Percentiles rank a stretch among this genome's conserved stretches.
phyloP scores from a whole-genome alignment of 2,329 filamentous ascomycete genomes.

The Pseudocercospora cruenta region DNA sequence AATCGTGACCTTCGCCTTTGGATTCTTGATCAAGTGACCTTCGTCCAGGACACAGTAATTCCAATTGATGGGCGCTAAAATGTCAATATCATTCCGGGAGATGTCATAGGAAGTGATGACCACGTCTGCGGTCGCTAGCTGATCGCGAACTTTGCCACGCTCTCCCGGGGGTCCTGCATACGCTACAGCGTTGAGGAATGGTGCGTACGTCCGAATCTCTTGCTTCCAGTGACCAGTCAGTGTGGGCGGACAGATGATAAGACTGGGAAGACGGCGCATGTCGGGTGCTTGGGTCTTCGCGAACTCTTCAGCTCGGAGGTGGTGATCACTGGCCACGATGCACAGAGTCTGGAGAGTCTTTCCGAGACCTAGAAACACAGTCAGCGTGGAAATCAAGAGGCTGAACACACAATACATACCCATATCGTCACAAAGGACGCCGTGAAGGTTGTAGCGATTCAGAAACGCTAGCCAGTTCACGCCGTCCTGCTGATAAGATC shows the following conservation, averaged over 20 bases:
- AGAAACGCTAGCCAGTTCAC: conserved; percentile 99
- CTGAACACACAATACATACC: conserved; percentile 48
- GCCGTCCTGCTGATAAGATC: conserved; percentile 97
- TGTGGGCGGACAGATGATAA: conserved; percentile 95
- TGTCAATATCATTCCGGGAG: conserved; percentile 90
- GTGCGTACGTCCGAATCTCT: conserved; percentile 92
- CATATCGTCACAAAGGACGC: conserved; percentile 99
- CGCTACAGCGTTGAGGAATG: conserved; percentile 84
- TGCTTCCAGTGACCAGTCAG: conserved; percentile 98
- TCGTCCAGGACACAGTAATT: conserved; percentile 98
- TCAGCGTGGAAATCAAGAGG: neutral
- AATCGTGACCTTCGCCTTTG: conserved; percentile 91
- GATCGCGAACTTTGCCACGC: conserved; percentile 69
- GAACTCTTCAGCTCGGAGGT: conserved; percentile 88
- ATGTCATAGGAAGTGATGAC: conserved; percentile 99
- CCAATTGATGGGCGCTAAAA: conserved; percentile 83
- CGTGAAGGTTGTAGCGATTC: conserved; percentile 96
- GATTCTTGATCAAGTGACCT: conserved; percentile 98
- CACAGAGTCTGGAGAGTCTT: conserved; percentile 97
- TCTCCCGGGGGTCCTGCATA: conserved; percentile 90
- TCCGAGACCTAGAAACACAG: conserved; percentile 59
- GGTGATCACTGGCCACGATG: conserved; percentile 97
- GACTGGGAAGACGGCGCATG: conserved; percentile 76
- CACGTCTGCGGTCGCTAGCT: conserved; percentile 79
- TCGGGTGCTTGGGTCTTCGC: conserved; percentile 79